A percentile compares a stretch with the other conserved stretches of the same genome.
phyloP scores from a whole-genome alignment of 495 filamentous ascomycete genomes.

The Aspergillus conjunctus region DNA sequence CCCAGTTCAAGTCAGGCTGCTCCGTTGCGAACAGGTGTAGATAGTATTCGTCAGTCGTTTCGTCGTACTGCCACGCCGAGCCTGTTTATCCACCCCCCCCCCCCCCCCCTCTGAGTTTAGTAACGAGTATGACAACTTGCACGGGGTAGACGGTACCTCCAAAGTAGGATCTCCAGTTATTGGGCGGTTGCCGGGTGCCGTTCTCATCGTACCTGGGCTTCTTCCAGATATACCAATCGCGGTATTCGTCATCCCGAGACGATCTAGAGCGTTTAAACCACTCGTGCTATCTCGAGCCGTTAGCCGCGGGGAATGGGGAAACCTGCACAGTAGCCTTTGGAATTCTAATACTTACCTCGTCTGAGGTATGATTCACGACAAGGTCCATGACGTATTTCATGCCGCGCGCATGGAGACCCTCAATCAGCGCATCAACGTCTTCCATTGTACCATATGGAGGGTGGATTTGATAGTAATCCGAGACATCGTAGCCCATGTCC shows the following conservation, averaged over 20 bases:
- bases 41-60: constrained; percentile 53
- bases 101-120: constrained; percentile 9
- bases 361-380: constrained; percentile 63
- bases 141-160: too few species aligned
- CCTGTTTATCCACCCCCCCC: too few species aligned
- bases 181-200: constrained; percentile 55
- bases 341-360: not conserved
- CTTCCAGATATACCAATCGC: constrained; percentile 64
- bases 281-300: constrained; percentile 48
- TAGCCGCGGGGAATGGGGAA: not conserved
- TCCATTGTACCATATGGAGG: constrained; percentile 55
- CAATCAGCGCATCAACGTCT: constrained; percentile 55
- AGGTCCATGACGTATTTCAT: constrained; percentile 60
- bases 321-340: too few species aligned
- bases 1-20: constrained; percentile 61
- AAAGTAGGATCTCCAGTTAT: constrained; percentile 60
- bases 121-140: not conserved
- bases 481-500: constrained; percentile 58
- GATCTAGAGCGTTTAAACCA: constrained; percentile 59
- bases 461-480: constrained; percentile 60
- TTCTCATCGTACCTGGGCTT: constrained; percentile 46
- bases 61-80: too few species aligned
- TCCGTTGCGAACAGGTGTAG: constrained; percentile 52
- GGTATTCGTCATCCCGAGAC: constrained; percentile 47
- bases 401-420: constrained; percentile 48